Percentiles rank a stretch among this genome's conserved stretches.
Conservation (phyloP, 1,284 basidiomycete species). For the Exobasidium cylindrosporum region DNA sequence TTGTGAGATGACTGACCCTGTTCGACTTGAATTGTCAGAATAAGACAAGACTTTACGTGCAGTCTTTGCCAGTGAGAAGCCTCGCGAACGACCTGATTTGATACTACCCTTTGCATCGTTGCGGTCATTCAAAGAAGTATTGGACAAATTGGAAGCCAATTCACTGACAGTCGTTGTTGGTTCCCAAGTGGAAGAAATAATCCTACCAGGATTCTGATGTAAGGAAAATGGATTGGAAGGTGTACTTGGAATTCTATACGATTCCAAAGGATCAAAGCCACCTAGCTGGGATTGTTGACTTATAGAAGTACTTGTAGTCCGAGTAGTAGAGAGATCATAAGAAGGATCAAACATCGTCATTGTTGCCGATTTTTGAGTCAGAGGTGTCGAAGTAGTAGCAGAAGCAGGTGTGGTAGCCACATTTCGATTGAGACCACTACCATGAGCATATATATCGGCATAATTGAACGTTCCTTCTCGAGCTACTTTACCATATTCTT, state of each 20-base stretch:
- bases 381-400: background rate
- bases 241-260: background rate
- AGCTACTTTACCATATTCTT: slow-evolving; percentile 13
- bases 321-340: background rate
- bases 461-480: background rate
- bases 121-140: background rate
- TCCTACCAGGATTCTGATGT: too few species aligned
- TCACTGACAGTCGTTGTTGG: background rate
- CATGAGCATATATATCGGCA: background rate
- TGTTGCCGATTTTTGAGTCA: background rate
- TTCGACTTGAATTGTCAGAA: background rate
- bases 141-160: background rate
- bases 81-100: background rate
- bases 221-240: too few species aligned
- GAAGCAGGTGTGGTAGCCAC: too few species aligned
- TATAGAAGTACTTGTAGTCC: background rate
- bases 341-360: background rate
- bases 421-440: too few species aligned
- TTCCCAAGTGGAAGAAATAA: too few species aligned
- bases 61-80: background rate
- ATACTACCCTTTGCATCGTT: too few species aligned
- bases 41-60: background rate
- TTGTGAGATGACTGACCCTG: too few species aligned
- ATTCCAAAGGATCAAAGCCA: background rate
- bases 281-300: background rate